Evolutionary conservation across 495 filamentous ascomycete genomes (phyloP).

Genomic region (Halenospora varia): DNA sequence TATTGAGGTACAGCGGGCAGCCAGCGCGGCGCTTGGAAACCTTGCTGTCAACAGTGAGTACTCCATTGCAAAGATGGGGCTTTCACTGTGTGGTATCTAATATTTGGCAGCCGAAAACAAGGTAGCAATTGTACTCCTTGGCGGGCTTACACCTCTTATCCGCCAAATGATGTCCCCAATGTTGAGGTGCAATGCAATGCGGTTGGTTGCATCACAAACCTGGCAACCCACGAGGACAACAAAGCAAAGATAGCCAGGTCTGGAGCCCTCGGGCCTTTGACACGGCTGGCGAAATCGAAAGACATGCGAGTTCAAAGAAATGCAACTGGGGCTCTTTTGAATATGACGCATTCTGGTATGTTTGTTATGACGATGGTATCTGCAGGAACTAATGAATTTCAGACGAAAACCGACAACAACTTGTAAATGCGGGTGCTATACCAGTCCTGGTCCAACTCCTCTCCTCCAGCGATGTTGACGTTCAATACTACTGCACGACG

Average conservation of each 20-base stretch:
- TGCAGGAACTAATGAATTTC: constrained; percentile 7
- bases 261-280: constrained; percentile 85
- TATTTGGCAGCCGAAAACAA: constrained; percentile 81
- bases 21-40: constrained; percentile 93
- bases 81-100: constrained; percentile 37
- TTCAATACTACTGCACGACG: constrained; percentile 99
- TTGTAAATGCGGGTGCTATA: constrained; percentile 94
- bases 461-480: constrained; percentile 88
- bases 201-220: constrained; percentile 96
- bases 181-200: constrained; percentile 99
- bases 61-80: background rate
- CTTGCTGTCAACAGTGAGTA: constrained; percentile 90
- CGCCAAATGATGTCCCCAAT: constrained; percentile 98
- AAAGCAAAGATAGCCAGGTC: constrained; percentile 98
- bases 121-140: constrained; percentile 87
- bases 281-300: constrained; percentile 89
- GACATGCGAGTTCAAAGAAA: constrained; percentile 99
- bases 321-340: constrained; percentile 90
- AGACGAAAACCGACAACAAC: constrained; percentile 97
- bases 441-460: constrained; percentile 93
- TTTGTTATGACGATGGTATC: constrained; percentile 5
- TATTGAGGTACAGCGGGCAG: constrained; percentile 95
- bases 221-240: constrained; percentile 98
- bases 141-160: constrained; percentile 87
- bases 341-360: constrained; percentile 98